These are phyloP conservation scores for Podospora bellae-mahoneyi DNA, from an alignment of 495 filamentous ascomycete genomes.

Conservation along the genomic window DNA sequence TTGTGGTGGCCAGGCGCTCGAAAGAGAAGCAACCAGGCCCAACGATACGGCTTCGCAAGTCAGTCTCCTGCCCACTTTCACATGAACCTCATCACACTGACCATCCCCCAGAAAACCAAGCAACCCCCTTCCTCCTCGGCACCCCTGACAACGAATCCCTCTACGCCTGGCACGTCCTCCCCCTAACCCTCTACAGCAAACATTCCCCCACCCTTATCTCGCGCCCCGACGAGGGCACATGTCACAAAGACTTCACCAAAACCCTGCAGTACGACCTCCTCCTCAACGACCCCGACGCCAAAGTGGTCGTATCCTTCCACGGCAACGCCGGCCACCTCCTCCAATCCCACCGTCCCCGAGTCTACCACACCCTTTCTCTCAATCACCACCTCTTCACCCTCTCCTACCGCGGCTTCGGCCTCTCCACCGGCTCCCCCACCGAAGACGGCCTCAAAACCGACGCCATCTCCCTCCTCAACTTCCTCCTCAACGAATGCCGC, in stretches of 20 bases:
- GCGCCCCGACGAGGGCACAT: conserved; percentile 42
- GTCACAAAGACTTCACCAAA: conserved; percentile 52
- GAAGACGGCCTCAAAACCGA: conserved; percentile 82
- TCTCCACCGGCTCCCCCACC: conserved; percentile 72
- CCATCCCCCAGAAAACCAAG: conserved; percentile 54
- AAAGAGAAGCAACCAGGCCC: conserved; percentile 66
- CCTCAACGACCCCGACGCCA: conserved; percentile 57
- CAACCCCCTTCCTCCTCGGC: conserved; percentile 61
- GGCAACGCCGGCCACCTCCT: conserved; percentile 64
- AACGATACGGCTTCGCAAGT: conserved; percentile 82
- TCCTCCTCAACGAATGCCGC: conserved; percentile 60
- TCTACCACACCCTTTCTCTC: conserved; percentile 59
- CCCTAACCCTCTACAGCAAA: conserved; percentile 58
- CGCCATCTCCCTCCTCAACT: conserved; percentile 66
- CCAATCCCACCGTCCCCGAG: conserved; percentile 57
- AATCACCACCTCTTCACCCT: conserved; percentile 61
- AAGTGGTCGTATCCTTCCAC: conserved; percentile 58
- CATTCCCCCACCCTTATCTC: conserved; percentile 51
- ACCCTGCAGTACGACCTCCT: conserved; percentile 58
- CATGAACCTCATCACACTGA: not conserved
- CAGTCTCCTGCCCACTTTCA: conserved; percentile 26
- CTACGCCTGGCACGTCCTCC: conserved; percentile 72
- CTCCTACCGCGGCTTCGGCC: conserved; percentile 89
- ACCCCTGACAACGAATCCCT: conserved; percentile 56
- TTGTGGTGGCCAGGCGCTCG: conserved; percentile 44